Percentiles rank a stretch among this genome's conserved stretches.
phyloP scores from a whole-genome alignment of 371 early-diverging fungal genomes.

The Ecytonucleospora hepatopenaei region DNA sequence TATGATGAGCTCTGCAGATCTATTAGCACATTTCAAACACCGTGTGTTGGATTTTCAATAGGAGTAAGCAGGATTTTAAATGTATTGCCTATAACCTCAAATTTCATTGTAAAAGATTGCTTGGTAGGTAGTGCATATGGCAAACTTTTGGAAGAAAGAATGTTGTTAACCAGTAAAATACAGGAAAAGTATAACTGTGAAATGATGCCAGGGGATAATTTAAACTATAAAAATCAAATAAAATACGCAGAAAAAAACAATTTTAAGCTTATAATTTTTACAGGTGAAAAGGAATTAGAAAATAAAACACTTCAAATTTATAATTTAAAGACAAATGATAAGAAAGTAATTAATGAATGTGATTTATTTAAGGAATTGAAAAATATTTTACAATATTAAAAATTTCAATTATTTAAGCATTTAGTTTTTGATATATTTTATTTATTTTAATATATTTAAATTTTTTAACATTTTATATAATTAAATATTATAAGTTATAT shows the following conservation, averaged over 20 bases:
- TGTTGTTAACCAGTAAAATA: slow-evolving; percentile 68
- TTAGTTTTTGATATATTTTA: too few relatives aligned
- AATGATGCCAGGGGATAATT: slow-evolving; percentile 77
- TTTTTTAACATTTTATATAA: too few relatives aligned
- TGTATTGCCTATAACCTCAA: slow-evolving; percentile 60
- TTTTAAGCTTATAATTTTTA: slow-evolving; percentile 22
- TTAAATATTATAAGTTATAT: too few relatives aligned
- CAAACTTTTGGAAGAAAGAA: slow-evolving; percentile 76
- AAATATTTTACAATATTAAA: too few relatives aligned
- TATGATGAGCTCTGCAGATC: slow-evolving; percentile 92
- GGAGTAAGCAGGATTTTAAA: slow-evolving; percentile 91
- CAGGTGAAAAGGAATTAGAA: slow-evolving; percentile 42
- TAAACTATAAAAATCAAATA: slow-evolving; percentile 59
- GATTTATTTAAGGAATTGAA: slow-evolving; percentile 4
- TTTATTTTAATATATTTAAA: too few relatives aligned
- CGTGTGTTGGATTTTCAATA: slow-evolving; percentile 89
- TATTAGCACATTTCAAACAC: slow-evolving; percentile 63
- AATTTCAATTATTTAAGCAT: too few relatives aligned
- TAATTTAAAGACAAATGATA: slow-evolving; percentile 57
- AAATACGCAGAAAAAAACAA: slow-evolving; percentile 33
- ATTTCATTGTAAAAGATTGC: slow-evolving; percentile 60
- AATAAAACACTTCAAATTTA: slow-evolving; percentile 65
- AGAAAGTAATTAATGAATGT: background rate
- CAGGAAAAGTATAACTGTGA: slow-evolving; percentile 78
- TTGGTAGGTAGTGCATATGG: slow-evolving; percentile 73